A percentile compares a stretch with the other conserved stretches of the same genome.
Evolutionary conservation across 805 yeast genomes (phyloP).

Genomic region (Kazachstania psychrophila): DNA sequence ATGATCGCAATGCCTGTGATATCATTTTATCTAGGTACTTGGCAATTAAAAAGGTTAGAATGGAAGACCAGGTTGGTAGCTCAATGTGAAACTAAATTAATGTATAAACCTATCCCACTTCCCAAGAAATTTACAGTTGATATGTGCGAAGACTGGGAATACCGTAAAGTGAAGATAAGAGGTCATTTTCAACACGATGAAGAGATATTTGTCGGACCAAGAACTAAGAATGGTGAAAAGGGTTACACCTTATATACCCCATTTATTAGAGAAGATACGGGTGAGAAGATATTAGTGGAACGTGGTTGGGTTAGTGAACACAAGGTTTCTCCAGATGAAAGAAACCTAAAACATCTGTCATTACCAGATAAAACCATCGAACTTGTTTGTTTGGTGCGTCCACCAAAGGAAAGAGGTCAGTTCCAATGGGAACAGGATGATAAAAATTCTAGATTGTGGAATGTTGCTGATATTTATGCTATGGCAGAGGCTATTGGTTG

Average conservation of each 20-base stretch:
- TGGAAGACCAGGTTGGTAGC: slow-evolving; percentile 87
- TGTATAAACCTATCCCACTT: slow-evolving; percentile 60
- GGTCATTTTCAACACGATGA: slow-evolving; percentile 78
- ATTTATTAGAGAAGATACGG: slow-evolving; percentile 51
- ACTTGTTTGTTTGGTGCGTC: slow-evolving; percentile 64
- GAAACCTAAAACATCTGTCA: slow-evolving; percentile 59
- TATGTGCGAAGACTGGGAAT: slow-evolving; percentile 67
- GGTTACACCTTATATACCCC: slow-evolving; percentile 84
- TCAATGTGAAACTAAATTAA: slow-evolving; percentile 70
- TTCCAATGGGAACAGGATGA: slow-evolving; percentile 65
- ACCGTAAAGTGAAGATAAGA: slow-evolving; percentile 61
- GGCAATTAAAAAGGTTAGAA: slow-evolving; percentile 79
- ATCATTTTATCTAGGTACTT: slow-evolving; percentile 77
- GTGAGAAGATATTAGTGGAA: slow-evolving; percentile 65
- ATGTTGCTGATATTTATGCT: slow-evolving; percentile 69
- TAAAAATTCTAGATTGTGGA: slow-evolving; percentile 57
- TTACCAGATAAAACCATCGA: slow-evolving; percentile 59
- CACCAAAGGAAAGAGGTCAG: slow-evolving; percentile 52
- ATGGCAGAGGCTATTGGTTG: slow-evolving; percentile 58
- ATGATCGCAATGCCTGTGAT: slow-evolving; percentile 73
- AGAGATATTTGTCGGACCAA: slow-evolving; percentile 89
- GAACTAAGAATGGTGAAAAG: slow-evolving; percentile 56
- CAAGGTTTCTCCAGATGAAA: slow-evolving; percentile 43
- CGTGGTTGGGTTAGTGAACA: slow-evolving; percentile 88
- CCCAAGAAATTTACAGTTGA: slow-evolving; percentile 60